A percentile compares a stretch with the other conserved stretches of the same genome.
phyloP scores from a whole-genome alignment of 2,329 filamentous ascomycete species.

The Orbilia quercus region DNA sequence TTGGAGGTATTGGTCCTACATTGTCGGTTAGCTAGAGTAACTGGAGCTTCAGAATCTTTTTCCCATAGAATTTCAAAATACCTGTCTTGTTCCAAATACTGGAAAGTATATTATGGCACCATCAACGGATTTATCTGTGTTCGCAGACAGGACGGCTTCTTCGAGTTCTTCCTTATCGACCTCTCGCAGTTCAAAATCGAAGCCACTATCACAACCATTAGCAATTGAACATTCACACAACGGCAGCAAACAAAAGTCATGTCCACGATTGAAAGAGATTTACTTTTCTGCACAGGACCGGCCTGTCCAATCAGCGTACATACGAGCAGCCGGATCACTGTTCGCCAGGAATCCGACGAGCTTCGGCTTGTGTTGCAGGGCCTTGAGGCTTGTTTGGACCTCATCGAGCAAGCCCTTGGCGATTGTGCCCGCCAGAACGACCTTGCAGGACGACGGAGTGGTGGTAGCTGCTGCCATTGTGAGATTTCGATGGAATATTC shows the following conservation, averaged over 20 bases:
- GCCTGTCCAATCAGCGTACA: slow-evolving; percentile 97
- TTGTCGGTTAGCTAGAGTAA: not conserved
- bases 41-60: too few species aligned
- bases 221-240: slow-evolving; percentile 14
- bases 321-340: slow-evolving; percentile 85
- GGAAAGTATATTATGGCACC: slow-evolving; percentile 97
- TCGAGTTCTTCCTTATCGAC: slow-evolving; percentile 90
- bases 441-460: slow-evolving; percentile 79
- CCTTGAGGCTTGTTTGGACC: slow-evolving; percentile 70
- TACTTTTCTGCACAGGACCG: slow-evolving; percentile 97
- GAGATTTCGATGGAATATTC: not conserved
- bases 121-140: slow-evolving; percentile 71
- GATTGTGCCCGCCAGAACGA: slow-evolving; percentile 87
- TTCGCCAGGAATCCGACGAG: slow-evolving; percentile 94
- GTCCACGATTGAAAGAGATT: slow-evolving; percentile 63
- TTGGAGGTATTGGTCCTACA: slow-evolving; percentile 89
- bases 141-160: slow-evolving; percentile 85
- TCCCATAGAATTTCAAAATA: slow-evolving; percentile 10
- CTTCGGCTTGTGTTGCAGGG: slow-evolving; percentile 70
- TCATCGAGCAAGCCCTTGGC: slow-evolving; percentile 81
- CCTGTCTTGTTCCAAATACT: slow-evolving; percentile 76
- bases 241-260: slow-evolving; percentile 4
- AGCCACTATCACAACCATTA: slow-evolving; percentile 72
- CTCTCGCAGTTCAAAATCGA: slow-evolving; percentile 84
- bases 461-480: slow-evolving; percentile 32